phyloP scores from a whole-genome alignment of 2,329 filamentous ascomycete species.

The Fusarium hainanense region DNA sequence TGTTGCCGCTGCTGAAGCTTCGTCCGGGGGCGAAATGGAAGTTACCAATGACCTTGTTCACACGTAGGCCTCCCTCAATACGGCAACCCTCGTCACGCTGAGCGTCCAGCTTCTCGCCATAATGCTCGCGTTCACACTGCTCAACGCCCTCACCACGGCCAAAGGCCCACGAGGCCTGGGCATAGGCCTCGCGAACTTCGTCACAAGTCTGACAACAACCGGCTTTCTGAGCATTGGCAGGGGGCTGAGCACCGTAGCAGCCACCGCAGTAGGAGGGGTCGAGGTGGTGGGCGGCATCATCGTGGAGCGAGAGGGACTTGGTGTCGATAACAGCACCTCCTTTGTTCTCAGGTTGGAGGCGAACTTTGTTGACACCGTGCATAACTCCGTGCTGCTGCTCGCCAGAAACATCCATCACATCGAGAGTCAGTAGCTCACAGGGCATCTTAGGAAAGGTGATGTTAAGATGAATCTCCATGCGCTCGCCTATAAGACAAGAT shows the following conservation, averaged over 20 bases:
- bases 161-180: constrained; percentile 90
- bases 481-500: constrained; percentile 72
- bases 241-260: constrained; percentile 87
- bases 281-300: constrained; percentile 79
- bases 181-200: constrained; percentile 95
- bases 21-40: constrained; percentile 98
- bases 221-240: constrained; percentile 76
- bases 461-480: constrained; percentile 99
- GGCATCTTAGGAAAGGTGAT: constrained; percentile 94
- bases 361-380: constrained; percentile 92
- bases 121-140: constrained; percentile 95
- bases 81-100: constrained; percentile 94
- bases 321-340: constrained; percentile 81
- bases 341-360: constrained; percentile 76
- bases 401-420: constrained; percentile 99
- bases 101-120: constrained; percentile 85
- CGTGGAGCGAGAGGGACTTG: constrained; percentile 72
- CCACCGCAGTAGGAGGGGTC: constrained; percentile 92
- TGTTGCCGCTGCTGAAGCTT: constrained; percentile 94
- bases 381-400: constrained; percentile 95
- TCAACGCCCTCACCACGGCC: constrained; percentile 91
- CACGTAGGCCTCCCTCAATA: constrained; percentile 88
- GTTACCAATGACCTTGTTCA: constrained; percentile 99
- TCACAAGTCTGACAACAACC: constrained; percentile 98
- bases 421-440: constrained; percentile 93